Evolutionary conservation across 2,329 filamentous ascomycete genomes (phyloP), one percentile per base, ranked within the genome.

Genomic region (Exserohilum turcica): DNA sequence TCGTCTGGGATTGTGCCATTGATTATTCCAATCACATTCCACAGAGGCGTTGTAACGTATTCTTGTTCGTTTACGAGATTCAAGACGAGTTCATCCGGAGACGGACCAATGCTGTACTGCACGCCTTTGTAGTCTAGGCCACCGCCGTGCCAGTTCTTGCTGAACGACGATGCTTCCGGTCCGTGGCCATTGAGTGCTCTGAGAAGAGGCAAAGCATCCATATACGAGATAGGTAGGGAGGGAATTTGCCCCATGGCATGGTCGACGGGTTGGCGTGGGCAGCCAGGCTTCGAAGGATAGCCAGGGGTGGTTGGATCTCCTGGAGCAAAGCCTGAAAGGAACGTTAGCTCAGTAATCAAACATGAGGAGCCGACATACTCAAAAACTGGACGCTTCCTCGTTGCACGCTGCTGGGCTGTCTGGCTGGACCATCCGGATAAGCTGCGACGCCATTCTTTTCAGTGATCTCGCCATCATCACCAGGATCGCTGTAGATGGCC

Each of bases 221-320:
- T 76, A 70, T 96, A 97, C 0, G 93, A 97, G 45, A 97, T 90
- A 3, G 93, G 93, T 1, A 97, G 78, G 0, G 93, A 97, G 0
- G 94, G 93, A 48, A 97, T 97, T 3, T 84, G 86, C 0, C 94
- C 90, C 28, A 88, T 94, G 6, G 84, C 82, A 24, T 83, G 79
- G 16, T 91, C 81, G 0, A 87, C 85, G 6, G 91, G 85, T 52
- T 86, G 80, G 19, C 93, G 87, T 31, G 91, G 90, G 19, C 82
- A 89, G n/a, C 89, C 93, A 5, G 92, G 93, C 73, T 93, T 93
- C 0, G 92, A 96, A 6, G 93, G 90, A 68, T 96, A 97, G 9
- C 94, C 94, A 15, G 92, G 91, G 0, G 94, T 97, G 0, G 94
- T 96, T 43, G 93, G 93, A 68, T 97, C 86, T 48, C 85, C 86